These are phyloP conservation scores for Pleomassaria siparia DNA, from an alignment of 2,329 filamentous ascomycete genomes.

Conservation along the genomic window DNA sequence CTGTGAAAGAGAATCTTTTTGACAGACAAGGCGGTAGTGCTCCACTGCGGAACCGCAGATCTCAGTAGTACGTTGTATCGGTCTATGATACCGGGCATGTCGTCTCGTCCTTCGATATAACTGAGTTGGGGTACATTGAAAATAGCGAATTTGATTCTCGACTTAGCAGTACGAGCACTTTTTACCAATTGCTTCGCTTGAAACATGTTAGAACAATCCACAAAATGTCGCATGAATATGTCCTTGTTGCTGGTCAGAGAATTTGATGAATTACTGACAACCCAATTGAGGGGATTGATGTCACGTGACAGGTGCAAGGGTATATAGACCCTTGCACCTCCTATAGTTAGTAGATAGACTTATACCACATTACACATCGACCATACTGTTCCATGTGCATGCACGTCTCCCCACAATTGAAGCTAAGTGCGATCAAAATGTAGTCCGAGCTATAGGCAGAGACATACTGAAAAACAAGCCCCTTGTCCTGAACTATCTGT, in stretches of 20 bases:
- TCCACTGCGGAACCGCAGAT: conserved; percentile 5
- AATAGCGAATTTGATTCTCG: conserved; percentile 8
- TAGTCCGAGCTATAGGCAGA: neutral
- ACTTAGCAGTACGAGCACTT: conserved; percentile 5
- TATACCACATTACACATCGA: no score
- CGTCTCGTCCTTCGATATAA: conserved; percentile 8
- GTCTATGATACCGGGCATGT: conserved; percentile 8
- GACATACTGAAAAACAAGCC: neutral
- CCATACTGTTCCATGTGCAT: conserved; percentile 3
- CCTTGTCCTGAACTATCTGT: no score
- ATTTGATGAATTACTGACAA: conserved; percentile 8
- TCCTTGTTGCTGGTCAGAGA: conserved; percentile 5
- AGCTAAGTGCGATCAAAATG: neutral
- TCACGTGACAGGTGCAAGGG: conserved; percentile 13
- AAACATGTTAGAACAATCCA: no score
- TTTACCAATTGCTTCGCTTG: conserved; percentile 8
- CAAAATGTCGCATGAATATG: no score
- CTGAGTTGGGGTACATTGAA: conserved; percentile 10
- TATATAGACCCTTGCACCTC: conserved; percentile 10
- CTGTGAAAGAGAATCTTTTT: conserved; percentile 3
- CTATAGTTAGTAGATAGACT: no score
- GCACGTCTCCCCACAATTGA: conserved; percentile 3
- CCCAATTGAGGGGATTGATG: conserved; percentile 13
- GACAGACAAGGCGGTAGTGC: conserved; percentile 2
- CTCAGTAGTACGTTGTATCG: conserved; percentile 7